phyloP scores from a whole-genome alignment of 495 filamentous ascomycete species.

The Penicillium robsamsonii region DNA sequence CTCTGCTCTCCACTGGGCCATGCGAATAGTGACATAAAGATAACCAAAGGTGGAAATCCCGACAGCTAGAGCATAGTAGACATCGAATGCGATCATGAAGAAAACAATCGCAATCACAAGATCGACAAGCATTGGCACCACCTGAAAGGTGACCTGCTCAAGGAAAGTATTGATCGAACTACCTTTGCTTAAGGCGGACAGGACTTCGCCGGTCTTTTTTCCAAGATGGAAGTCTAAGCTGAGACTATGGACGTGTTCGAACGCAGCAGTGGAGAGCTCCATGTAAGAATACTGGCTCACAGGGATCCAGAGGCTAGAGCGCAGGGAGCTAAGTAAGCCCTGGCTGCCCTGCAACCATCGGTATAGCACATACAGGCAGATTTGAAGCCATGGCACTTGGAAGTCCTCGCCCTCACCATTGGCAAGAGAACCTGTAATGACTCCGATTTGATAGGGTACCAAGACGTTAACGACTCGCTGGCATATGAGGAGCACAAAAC shows the following conservation, averaged over 20 bases:
- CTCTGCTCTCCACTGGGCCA: constrained; percentile 90
- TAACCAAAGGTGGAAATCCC: constrained; percentile 93
- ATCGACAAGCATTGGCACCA: constrained; percentile 92
- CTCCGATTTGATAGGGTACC: constrained; percentile 73
- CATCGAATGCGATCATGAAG: constrained; percentile 77
- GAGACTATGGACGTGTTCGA: constrained; percentile 93
- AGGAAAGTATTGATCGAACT: constrained; percentile 95
- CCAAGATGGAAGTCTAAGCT: constrained; percentile 95
- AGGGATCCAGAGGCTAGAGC: constrained; percentile 88
- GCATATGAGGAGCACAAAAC: constrained; percentile 67
- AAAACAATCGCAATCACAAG: constrained; percentile 82
- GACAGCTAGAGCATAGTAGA: constrained; percentile 89
- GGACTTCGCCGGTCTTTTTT: constrained; percentile 93
- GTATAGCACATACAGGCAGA: constrained; percentile 75
- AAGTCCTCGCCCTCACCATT: constrained; percentile 46
- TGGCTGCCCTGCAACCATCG: constrained; percentile 85
- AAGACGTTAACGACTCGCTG: constrained; percentile 76
- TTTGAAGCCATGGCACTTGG: constrained; percentile 63
- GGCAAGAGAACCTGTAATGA: constrained; percentile 66
- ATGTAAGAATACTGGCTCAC: constrained; percentile 95
- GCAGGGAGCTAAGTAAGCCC: constrained; percentile 77
- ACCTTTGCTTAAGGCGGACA: constrained; percentile 93
- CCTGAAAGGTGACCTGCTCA: constrained; percentile 92
- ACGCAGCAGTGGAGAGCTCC: constrained; percentile 88
- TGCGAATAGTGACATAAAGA: constrained; percentile 89